Evolutionary conservation across 495 filamentous ascomycete genomes (phyloP).

Genomic region (Xylaria sp.): DNA sequence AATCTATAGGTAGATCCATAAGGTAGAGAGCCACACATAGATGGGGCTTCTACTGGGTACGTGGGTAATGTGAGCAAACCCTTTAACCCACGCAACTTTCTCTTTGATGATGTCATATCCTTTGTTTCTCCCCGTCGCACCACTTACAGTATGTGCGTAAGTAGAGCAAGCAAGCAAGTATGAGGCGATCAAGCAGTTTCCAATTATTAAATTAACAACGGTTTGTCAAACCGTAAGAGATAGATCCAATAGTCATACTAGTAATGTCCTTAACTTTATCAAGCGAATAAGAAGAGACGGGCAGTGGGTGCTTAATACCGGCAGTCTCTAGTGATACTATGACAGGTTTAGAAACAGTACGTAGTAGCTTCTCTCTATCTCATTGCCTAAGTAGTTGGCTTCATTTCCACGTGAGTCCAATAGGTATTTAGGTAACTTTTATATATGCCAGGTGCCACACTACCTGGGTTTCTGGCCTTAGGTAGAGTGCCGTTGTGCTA

Average conservation of each 20-base stretch:
- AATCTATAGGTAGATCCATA: conserved; percentile 16
- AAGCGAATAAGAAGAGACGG: not conserved
- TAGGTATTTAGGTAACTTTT: not conserved
- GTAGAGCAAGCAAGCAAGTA: not conserved
- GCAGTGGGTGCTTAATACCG: not conserved
- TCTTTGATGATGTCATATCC: conserved; percentile 9
- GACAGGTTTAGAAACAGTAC: too few relatives aligned
- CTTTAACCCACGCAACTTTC: not conserved
- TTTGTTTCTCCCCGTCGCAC: not conserved
- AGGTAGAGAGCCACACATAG: not conserved
- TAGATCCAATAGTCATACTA: not conserved
- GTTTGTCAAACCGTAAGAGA: not conserved
- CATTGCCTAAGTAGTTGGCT: not conserved
- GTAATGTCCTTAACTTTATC: not conserved
- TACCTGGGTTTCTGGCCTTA: not conserved
- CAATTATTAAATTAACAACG: too few relatives aligned
- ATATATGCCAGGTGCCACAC: not conserved
- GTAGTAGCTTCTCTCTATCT: not conserved
- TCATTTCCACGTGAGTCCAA: not conserved
- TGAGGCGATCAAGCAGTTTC: not conserved
- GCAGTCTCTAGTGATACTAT: not conserved
- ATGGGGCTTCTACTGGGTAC: not conserved
- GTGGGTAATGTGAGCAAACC: not conserved
- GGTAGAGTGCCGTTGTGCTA: not conserved
- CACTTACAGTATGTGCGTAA: not conserved